phyloP scores from a whole-genome alignment of 2,329 filamentous ascomycete genomes.

The Amphichorda felina region DNA sequence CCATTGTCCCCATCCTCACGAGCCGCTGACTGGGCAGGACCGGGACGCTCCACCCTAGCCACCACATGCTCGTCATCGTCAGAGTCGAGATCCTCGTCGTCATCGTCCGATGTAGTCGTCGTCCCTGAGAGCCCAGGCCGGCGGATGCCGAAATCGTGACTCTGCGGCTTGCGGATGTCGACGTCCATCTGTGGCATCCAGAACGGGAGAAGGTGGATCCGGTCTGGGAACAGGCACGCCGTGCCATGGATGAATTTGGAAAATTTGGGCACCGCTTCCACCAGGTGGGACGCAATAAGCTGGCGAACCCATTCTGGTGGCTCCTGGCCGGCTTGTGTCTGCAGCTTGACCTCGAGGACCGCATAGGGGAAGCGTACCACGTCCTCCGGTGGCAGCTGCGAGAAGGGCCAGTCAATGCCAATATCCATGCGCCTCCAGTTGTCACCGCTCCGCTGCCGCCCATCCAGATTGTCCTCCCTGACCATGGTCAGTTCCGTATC shows the following conservation, averaged over 20 bases:
- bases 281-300: slow-evolving; percentile 82
- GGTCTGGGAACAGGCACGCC: slow-evolving; percentile 72
- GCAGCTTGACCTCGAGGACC: slow-evolving; percentile 91
- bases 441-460: slow-evolving; percentile 59
- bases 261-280: slow-evolving; percentile 98
- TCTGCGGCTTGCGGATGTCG: slow-evolving; percentile 88
- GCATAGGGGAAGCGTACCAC: slow-evolving; percentile 91
- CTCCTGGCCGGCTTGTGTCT: slow-evolving; percentile 90
- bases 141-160: slow-evolving; percentile 83
- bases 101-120: slow-evolving; percentile 65
- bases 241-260: slow-evolving; percentile 98
- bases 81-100: slow-evolving; percentile 59
- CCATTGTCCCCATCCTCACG: slow-evolving; percentile 3
- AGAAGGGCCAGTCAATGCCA: slow-evolving; percentile 90
- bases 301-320: slow-evolving; percentile 95
- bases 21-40: slow-evolving; percentile 7
- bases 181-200: slow-evolving; percentile 99
- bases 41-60: slow-evolving; percentile 4
- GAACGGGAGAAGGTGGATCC: slow-evolving; percentile 84
- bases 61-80: slow-evolving; percentile 43
- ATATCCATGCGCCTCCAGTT: slow-evolving; percentile 98
- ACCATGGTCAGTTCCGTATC: slow-evolving; percentile 94
- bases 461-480: slow-evolving; percentile 90
- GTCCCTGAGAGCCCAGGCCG: slow-evolving; percentile 64
- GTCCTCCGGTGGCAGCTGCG: slow-evolving; percentile 74